phyloP scores from a whole-genome alignment of 257 asterid genomes.

The Gardenia jasminoides region DNA sequence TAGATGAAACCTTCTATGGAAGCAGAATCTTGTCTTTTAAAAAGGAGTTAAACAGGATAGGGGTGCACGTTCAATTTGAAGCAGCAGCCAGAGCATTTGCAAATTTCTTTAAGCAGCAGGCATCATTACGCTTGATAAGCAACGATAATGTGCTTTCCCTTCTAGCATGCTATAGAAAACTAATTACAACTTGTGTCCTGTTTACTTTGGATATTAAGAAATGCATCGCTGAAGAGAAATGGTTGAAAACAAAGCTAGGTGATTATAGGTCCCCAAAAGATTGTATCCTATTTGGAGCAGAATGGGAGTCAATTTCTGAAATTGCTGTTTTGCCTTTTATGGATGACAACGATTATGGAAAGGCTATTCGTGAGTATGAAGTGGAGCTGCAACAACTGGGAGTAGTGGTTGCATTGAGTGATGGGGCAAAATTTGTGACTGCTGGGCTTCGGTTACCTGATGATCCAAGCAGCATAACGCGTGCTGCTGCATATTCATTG shows the following conservation, averaged over 20 bases:
- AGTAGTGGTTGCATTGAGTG: conserved; percentile 22
- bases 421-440: conserved; percentile 23
- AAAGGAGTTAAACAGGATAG: conserved; percentile 19
- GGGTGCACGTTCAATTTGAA: conserved; percentile 22
- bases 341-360: conserved; percentile 32
- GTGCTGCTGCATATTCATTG: conserved; percentile 24
- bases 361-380: conserved; percentile 22
- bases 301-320: conserved; percentile 29
- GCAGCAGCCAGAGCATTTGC: conserved; percentile 27
- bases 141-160: conserved; percentile 21
- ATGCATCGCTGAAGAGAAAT: conserved; percentile 22
- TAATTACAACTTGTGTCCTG: neutral
- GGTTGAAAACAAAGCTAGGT: conserved; percentile 35
- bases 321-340: conserved; percentile 36
- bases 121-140: conserved; percentile 13
- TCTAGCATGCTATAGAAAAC: conserved; percentile 28
- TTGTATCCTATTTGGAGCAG: conserved; percentile 28
- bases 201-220: conserved; percentile 17
- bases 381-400: conserved; percentile 30
- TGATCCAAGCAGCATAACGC: conserved; percentile 22
- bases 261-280: conserved; percentile 27
- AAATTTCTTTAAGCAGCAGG: conserved; percentile 21
- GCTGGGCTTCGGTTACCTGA: conserved; percentile 28
- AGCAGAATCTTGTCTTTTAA: conserved; percentile 10
- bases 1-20: conserved; percentile 29